A percentile compares a stretch with the other conserved stretches of the same genome.
Conservation (phyloP, 345 rosid genomes). For the Salix suchowensis region DNA sequence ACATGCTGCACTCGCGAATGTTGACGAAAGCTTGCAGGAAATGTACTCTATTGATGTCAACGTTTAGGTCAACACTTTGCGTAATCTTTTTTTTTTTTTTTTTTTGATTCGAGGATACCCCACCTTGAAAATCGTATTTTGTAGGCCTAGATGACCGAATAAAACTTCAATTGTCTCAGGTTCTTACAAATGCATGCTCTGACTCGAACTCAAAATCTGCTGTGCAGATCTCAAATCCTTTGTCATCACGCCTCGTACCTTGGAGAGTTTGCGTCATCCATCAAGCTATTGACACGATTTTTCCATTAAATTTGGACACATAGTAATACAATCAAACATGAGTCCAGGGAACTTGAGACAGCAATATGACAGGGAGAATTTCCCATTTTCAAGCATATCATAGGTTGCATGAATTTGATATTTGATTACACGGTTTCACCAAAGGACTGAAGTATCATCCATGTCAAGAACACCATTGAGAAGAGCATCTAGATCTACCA, state of each 20-base stretch:
- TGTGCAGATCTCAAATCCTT: no score
- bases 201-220: no score
- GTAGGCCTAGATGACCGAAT: no score
- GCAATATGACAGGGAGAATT: background rate
- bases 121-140: no score
- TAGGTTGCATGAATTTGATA: background rate
- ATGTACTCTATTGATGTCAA: slow-evolving; percentile 62
- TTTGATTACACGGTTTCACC: background rate
- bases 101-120: no score
- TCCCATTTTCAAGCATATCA: background rate
- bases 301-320: background rate
- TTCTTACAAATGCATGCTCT: no score
- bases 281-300: no score
- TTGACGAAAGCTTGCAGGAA: slow-evolving; percentile 71
- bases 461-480: background rate
- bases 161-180: fast-evolving
- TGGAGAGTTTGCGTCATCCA: slow-evolving; percentile 41
- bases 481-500: background rate
- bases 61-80: slow-evolving; percentile 68
- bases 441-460: background rate
- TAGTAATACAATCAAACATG: background rate
- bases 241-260: no score
- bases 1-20: slow-evolving; percentile 45
- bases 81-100: slow-evolving; percentile 19
- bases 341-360: background rate